Conservation (phyloP, 257 asterid species). For the Nicotiana noctiflora region DNA sequence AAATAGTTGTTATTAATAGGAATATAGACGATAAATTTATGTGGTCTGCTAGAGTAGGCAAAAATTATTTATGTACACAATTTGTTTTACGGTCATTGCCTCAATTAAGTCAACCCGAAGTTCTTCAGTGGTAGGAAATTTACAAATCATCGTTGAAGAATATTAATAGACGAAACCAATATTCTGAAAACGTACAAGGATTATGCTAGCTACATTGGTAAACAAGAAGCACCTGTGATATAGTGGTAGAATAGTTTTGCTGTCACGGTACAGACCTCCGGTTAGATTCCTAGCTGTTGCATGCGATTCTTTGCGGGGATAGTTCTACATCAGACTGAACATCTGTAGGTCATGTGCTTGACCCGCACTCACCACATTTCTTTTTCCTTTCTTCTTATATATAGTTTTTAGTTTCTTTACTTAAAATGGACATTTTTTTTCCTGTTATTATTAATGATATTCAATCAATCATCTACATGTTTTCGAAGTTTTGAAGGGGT, state of each 20-base stretch:
- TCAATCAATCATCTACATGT: no score
- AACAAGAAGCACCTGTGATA: conserved; percentile 55
- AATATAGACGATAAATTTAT: background rate
- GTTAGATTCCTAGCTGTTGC: conserved; percentile 80
- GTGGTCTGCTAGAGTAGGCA: background rate
- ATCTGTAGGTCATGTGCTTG: conserved; percentile 72
- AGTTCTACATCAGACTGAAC: conserved; percentile 83
- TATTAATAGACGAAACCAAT: no score
- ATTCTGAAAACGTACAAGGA: no score
- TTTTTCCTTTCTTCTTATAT: no score
- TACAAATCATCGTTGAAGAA: no score
- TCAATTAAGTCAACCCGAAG: background rate
- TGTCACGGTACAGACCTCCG: conserved; percentile 79
- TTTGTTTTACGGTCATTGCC: background rate
- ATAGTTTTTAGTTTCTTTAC: no score
- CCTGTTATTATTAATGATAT: no score
- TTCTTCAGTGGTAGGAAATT: no score
- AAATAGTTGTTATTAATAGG: background rate
- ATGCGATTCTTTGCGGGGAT: conserved; percentile 42
- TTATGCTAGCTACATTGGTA: no score
- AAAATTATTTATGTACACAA: background rate
- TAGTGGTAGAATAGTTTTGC: conserved; percentile 72
- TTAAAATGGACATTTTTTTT: no score
- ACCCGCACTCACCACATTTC: conserved; percentile 74
- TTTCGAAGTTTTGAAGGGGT: no score